These are phyloP conservation scores for Podaxis mareebaensis DNA, from an alignment of 768 basidiomycete genomes.

Conservation along the genomic window DNA sequence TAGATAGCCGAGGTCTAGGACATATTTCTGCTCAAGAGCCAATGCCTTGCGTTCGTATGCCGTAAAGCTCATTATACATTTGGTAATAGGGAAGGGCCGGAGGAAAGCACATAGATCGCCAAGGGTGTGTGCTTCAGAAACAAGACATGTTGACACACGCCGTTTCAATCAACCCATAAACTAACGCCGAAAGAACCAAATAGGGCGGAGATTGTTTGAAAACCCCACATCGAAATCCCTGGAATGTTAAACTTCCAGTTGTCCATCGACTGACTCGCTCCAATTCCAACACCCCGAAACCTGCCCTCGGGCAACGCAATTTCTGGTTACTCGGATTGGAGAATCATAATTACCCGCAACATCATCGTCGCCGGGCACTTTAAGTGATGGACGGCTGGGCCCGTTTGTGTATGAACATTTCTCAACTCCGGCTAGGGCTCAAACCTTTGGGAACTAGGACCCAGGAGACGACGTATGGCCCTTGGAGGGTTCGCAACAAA, in stretches of 20 bases:
- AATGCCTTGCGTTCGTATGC: slow-evolving; percentile 61
- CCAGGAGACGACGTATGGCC: not conserved
- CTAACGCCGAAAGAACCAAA: slow-evolving; percentile 55
- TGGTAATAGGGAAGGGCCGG: slow-evolving; percentile 59
- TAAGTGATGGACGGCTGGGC: slow-evolving; percentile 39
- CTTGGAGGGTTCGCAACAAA: not conserved
- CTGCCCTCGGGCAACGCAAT: not conserved
- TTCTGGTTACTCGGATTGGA: not conserved
- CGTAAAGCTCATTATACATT: slow-evolving; percentile 64
- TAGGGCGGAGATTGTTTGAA: slow-evolving; percentile 63
- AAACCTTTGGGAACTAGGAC: not conserved
- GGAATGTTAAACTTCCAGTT: not conserved
- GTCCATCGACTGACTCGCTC: slow-evolving; percentile 45
- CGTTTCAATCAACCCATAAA: slow-evolving; percentile 53
- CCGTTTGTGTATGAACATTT: slow-evolving; percentile 54
- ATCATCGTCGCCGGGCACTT: not conserved
- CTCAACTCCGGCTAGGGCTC: slow-evolving; percentile 28
- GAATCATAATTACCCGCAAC: not conserved
- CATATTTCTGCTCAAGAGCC: slow-evolving; percentile 62
- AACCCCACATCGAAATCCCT: too few relatives aligned
- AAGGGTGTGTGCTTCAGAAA: slow-evolving; percentile 54
- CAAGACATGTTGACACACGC: slow-evolving; percentile 57
- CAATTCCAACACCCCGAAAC: not conserved
- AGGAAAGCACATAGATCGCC: slow-evolving; percentile 68
- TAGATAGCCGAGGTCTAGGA: slow-evolving; percentile 63